Conservation (phyloP, 805 yeast genomes). For the Myxozyma vanderwaltii region DNA sequence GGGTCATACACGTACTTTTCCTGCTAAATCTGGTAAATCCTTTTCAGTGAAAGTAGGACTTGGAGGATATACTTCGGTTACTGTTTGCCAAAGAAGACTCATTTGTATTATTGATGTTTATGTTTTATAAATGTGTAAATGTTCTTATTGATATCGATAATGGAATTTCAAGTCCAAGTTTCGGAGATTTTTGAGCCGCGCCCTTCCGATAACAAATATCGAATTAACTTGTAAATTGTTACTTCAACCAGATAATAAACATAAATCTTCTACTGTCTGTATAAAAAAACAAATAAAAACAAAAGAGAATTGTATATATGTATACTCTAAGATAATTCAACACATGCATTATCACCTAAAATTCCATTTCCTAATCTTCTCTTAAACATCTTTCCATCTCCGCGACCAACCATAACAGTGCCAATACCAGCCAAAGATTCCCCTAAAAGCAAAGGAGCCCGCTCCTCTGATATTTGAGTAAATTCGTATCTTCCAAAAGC, state of each 20-base stretch:
- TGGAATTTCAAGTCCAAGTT: too few relatives aligned
- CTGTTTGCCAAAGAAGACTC: constrained; percentile 27
- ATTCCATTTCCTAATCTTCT: constrained; percentile 19
- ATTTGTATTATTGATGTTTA: not conserved
- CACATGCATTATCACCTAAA: constrained; percentile 13
- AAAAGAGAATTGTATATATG: too few relatives aligned
- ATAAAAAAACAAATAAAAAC: too few relatives aligned
- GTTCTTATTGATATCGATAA: too few relatives aligned
- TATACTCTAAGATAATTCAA: constrained; percentile 11
- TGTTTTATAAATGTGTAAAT: not conserved
- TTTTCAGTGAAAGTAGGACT: constrained; percentile 27
- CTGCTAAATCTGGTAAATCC: constrained; percentile 25
- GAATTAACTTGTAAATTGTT: too few relatives aligned
- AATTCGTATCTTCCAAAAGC: constrained; percentile 35
- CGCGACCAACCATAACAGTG: constrained; percentile 34
- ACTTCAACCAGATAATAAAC: too few relatives aligned
- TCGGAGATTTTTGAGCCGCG: constrained; percentile 1
- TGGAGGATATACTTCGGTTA: constrained; percentile 30
- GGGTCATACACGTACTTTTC: constrained; percentile 14
- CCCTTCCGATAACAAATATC: not conserved
- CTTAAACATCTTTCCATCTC: constrained; percentile 31
- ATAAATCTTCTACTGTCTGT: too few relatives aligned
- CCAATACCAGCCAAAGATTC: constrained; percentile 27
- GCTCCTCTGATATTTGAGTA: constrained; percentile 16
- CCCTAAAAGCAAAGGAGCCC: constrained; percentile 12